These are phyloP conservation scores for Colletotrichum falcatum DNA, from an alignment of 2,329 filamentous ascomycete species.

Conservation along the genomic window DNA sequence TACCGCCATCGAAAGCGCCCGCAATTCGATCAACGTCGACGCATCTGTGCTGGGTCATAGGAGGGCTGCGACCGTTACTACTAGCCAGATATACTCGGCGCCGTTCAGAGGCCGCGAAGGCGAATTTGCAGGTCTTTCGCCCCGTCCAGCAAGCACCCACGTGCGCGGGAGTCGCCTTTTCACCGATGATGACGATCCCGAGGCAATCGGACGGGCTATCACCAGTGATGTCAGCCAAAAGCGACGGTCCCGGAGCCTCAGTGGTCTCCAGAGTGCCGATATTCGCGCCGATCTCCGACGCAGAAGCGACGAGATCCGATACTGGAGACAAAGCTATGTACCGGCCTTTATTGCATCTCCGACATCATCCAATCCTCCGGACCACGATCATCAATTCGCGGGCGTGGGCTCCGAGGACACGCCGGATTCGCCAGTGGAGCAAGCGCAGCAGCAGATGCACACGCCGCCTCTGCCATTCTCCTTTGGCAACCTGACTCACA, in stretches of 20 bases:
- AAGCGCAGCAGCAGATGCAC: conserved; percentile 48
- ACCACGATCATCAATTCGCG: conserved; percentile 50
- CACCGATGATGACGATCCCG: conserved; percentile 57
- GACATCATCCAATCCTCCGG: conserved; percentile 60
- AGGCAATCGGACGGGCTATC: conserved; percentile 72
- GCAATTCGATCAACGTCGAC: conserved; percentile 65
- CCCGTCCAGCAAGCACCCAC: conserved; percentile 71
- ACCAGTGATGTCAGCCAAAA: conserved; percentile 65
- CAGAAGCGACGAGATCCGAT: conserved; percentile 73
- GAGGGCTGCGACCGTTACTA: conserved; percentile 55
- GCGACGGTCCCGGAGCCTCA: conserved; percentile 70
- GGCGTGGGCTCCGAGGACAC: conserved; percentile 48
- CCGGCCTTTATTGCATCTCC: conserved; percentile 62
- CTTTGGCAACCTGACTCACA: conserved; percentile 61
- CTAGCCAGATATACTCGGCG: conserved; percentile 53
- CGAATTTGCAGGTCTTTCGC: conserved; percentile 67
- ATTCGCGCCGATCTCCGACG: conserved; percentile 52
- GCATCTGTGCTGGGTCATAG: conserved; percentile 52
- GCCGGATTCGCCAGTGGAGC: conserved; percentile 49
- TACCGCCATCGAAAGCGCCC: conserved; percentile 63
- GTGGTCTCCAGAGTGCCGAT: conserved; percentile 44
- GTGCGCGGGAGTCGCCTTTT: conserved; percentile 58
- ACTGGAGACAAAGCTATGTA: conserved; percentile 72
- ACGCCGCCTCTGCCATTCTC: conserved; percentile 65
- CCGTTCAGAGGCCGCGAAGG: conserved; percentile 53